Conservation (phyloP, 176 grass and related monocot species). For the Luzula sylvatica region DNA sequence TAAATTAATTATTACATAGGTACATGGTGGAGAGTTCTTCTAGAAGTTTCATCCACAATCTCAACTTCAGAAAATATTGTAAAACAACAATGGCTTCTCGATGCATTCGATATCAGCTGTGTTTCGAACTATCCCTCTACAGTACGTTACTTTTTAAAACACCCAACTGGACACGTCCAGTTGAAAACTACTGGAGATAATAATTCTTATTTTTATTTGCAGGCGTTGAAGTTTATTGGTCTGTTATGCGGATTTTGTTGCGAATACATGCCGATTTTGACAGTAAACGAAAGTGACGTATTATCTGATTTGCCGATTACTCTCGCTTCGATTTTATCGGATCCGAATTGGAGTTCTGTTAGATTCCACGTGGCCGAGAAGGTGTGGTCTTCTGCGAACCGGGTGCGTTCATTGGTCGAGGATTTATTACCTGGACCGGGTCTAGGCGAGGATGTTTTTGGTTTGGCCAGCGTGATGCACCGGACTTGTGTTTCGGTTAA, state of each 20-base stretch:
- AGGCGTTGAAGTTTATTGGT: conserved; percentile 63
- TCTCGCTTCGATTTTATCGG: conserved; percentile 55
- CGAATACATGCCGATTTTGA: conserved; percentile 79
- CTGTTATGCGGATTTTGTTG: conserved; percentile 67
- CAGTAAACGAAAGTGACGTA: conserved; percentile 49
- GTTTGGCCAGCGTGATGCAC: conserved; percentile 40
- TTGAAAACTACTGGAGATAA: background rate
- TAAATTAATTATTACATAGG: conserved; percentile 27
- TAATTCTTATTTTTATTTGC: conserved; percentile 16
- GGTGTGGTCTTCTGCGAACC: conserved; percentile 50
- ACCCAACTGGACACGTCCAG: too few relatives aligned
- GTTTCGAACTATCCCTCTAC: conserved; percentile 63
- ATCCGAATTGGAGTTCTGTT: conserved; percentile 38
- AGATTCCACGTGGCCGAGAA: conserved; percentile 42
- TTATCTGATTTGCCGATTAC: conserved; percentile 68
- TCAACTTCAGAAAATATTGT: conserved; percentile 31
- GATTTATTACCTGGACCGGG: conserved; percentile 14
- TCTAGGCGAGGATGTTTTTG: conserved; percentile 33
- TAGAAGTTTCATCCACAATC: conserved; percentile 57
- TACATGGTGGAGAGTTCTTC: conserved; percentile 71
- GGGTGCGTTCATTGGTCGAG: conserved; percentile 42
- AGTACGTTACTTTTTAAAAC: conserved; percentile 34
- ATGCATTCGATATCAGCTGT: conserved; percentile 74
- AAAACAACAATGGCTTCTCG: conserved; percentile 81
- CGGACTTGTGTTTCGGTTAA: conserved; percentile 54